Percentiles rank a stretch among this genome's conserved stretches.
phyloP scores from a whole-genome alignment of 352 stramenopile genomes.

The Phytophthora agathidicida region DNA sequence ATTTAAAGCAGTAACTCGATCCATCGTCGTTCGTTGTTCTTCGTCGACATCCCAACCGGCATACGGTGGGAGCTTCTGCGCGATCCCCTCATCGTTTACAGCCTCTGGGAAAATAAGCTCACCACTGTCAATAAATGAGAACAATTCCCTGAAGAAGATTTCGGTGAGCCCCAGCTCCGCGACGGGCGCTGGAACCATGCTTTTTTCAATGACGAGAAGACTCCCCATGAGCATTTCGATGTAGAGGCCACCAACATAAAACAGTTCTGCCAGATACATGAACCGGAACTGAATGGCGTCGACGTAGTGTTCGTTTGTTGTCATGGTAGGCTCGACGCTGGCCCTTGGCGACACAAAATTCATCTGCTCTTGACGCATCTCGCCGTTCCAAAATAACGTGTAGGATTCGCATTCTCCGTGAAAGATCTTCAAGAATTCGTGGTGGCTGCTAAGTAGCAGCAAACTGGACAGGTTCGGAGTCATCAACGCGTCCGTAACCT shows the following conservation, averaged over 20 bases:
- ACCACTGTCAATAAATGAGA: conserved; percentile 80
- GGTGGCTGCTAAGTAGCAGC: conserved; percentile 66
- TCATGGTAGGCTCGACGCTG: conserved; percentile 36
- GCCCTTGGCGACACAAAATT: conserved; percentile 57
- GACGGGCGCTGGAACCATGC: conserved; percentile 37
- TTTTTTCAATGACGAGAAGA: conserved; percentile 72
- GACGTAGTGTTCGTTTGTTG: conserved; percentile 48
- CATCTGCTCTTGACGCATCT: conserved; percentile 72
- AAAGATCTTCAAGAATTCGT: conserved; percentile 87
- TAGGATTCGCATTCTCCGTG: conserved; percentile 82
- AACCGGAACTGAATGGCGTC: conserved; percentile 74
- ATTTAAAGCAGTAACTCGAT: conserved; percentile 67
- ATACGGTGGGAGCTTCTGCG: conserved; percentile 49
- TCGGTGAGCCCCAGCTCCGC: conserved; percentile 63
- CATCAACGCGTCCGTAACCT: conserved; percentile 60
- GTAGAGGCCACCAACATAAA: conserved; percentile 75
- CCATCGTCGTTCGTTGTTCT: conserved; percentile 51
- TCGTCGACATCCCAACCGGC: conserved; percentile 62
- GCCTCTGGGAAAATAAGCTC: conserved; percentile 47
- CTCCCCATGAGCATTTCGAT: conserved; percentile 76
- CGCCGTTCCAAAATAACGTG: conserved; percentile 81
- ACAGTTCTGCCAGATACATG: conserved; percentile 63
- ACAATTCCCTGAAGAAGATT: conserved; percentile 76
- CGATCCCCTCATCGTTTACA: conserved; percentile 32
- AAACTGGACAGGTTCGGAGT: conserved; percentile 77